These are phyloP conservation scores for Orbilia javanica DNA, from an alignment of 2,329 filamentous ascomycete genomes.

Conservation along the genomic window DNA sequence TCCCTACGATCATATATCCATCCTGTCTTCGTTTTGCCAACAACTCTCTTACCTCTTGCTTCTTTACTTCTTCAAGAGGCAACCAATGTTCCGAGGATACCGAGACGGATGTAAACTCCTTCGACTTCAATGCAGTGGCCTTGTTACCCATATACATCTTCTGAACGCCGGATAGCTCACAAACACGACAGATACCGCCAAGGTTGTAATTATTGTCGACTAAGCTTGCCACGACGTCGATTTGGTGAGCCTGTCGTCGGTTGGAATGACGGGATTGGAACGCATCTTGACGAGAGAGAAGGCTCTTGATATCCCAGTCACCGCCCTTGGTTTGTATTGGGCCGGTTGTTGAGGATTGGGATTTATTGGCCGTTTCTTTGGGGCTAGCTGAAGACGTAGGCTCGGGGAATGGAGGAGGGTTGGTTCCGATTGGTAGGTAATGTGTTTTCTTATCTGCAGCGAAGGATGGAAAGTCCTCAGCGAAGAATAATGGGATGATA, in stretches of 20 bases:
- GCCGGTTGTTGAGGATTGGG: conserved; percentile 35
- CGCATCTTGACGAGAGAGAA: conserved; percentile 60
- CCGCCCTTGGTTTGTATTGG: conserved; percentile 70
- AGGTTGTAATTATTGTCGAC: conserved; percentile 61
- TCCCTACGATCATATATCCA: conserved; percentile 69
- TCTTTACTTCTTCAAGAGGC: conserved; percentile 66
- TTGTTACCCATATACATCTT: conserved; percentile 67
- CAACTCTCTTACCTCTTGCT: conserved; percentile 64
- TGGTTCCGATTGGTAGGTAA: conserved; percentile 57
- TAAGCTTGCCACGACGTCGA: conserved; percentile 67
- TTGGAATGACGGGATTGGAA: conserved; percentile 60
- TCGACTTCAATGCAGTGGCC: conserved; percentile 65
- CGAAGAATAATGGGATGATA: conserved; percentile 58
- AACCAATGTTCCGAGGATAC: conserved; percentile 69
- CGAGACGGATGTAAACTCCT: conserved; percentile 69
- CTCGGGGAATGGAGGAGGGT: conserved; percentile 49
- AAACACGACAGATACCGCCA: conserved; percentile 66
- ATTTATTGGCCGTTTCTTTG: conserved; percentile 62
- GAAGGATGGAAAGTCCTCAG: conserved; percentile 30
- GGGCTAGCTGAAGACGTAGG: conserved; percentile 60
- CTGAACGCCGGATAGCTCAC: conserved; percentile 69
- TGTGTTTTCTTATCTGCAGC: conserved; percentile 10
- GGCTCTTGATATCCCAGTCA: conserved; percentile 65
- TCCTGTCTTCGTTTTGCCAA: conserved; percentile 66
- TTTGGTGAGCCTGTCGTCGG: conserved; percentile 60